A percentile compares a stretch with the other conserved stretches of the same genome.
phyloP scores from a whole-genome alignment of 1,284 basidiomycete genomes.

The Boletus semigastroideus region DNA sequence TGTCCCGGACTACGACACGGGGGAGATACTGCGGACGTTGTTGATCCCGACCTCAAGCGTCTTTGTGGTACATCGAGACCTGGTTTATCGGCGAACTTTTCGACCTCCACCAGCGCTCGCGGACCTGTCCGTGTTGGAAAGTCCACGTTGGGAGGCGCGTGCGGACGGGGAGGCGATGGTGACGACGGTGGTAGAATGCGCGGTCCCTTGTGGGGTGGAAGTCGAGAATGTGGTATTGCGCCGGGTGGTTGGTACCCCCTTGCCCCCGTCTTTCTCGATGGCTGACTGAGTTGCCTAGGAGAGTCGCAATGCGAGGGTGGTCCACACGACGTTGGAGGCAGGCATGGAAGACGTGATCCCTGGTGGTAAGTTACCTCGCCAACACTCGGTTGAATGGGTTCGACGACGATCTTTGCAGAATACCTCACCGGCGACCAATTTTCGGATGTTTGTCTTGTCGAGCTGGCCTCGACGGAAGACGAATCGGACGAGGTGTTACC shows the following conservation, averaged over 20 bases:
- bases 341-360: conserved; percentile 41
- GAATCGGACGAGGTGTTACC: conserved; percentile 38
- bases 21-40: conserved; percentile 65
- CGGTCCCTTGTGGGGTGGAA: conserved; percentile 51
- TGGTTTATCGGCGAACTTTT: conserved; percentile 48
- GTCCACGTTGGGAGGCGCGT: conserved; percentile 48
- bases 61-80: conserved; percentile 49
- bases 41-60: conserved; percentile 57
- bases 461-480: conserved; percentile 46
- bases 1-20: conserved; percentile 23
- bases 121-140: conserved; percentile 58
- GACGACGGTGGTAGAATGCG: conserved; percentile 48
- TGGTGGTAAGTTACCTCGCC: conserved; percentile 32
- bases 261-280: background rate
- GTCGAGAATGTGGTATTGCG: conserved; percentile 51
- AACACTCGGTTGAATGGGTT: background rate
- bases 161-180: conserved; percentile 57
- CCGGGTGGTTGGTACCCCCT: conserved; percentile 43
- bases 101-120: conserved; percentile 33
- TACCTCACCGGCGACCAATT: conserved; percentile 65
- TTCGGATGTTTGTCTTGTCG: conserved; percentile 53
- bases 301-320: conserved; percentile 43
- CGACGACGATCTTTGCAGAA: conserved; percentile 38
- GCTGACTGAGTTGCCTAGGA: conserved; percentile 38
- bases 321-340: conserved; percentile 40